Base-by-base conservation (phyloP, 306 rosid species). In the Begonia masoniana region DNA sequence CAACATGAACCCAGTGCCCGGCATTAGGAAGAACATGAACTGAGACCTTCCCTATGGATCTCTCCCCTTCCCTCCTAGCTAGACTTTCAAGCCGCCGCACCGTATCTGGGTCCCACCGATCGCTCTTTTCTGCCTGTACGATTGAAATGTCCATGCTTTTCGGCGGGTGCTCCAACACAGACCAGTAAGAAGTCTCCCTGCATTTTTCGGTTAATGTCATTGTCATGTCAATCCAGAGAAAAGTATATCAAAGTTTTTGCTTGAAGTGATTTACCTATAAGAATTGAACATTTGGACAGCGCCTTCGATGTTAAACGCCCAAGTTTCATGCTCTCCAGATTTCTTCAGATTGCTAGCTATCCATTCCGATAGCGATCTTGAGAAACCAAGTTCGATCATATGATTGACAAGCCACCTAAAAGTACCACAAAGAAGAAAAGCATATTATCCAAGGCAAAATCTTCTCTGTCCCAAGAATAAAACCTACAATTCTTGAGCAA, bases 1-100 rank as follows among this genome's bases (percentile, higher is more conserved):
- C 96, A 67, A 73, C 86, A 64, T 91, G 94, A 83, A 91, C 94
- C 99, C 99, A 91, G 47, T 91, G 99, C 35, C 96, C 94, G 12
- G 94, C 77, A 50, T 77, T 63, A 43, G 99, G 96, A 70, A 91
- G 99, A 71, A 83, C 63, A 55, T 57, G 65, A 54, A 59, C 57
- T 3, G 80, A 80, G 69, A 78, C 73, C 70, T 77, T 79, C 51
- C 97, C 96, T 31, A 43, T 56, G 16, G 75, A 75, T 42, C 51
- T 78, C 16, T 66, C 69, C 71, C 49, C 70, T 71, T 55, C 67
- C 36, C 41, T 60, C 58, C 65, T 60, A 24, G 82, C 67, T 52
- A 79, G 71, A 61, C 68, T 78, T 60, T 81, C 72, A 24, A 85
- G 78, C 55, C 68, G 70, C 65, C 77, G 79, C 63, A 83, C 23